A percentile compares a stretch with the other conserved stretches of the same genome.
phyloP scores from a whole-genome alignment of 306 rosid species.

The Morella rubra region DNA sequence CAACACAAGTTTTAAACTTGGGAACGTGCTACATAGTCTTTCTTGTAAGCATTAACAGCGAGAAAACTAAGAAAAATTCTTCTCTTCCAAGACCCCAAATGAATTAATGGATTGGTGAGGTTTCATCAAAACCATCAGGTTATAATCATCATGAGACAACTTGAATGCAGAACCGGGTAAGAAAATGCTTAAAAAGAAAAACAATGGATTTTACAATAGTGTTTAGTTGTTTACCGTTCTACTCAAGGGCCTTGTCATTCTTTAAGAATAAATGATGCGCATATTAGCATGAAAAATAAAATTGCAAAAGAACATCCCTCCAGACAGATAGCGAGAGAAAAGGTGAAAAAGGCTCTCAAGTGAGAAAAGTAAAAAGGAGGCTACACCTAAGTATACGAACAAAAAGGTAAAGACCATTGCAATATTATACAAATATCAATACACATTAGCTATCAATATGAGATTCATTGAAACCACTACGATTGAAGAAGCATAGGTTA shows the following conservation, averaged over 20 bases:
- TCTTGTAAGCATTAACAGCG: background rate
- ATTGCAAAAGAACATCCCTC: background rate
- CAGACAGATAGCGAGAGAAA: too few relatives aligned
- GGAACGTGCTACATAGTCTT: conserved; percentile 6
- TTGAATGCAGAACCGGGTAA: background rate
- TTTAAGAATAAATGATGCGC: background rate
- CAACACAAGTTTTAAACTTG: conserved; percentile 1
- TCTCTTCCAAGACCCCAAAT: background rate
- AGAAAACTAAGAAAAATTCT: background rate
- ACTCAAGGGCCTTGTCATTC: background rate
- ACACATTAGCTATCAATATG: background rate
- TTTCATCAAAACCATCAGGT: conserved; percentile 8
- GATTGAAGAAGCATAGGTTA: background rate
- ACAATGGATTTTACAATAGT: too few relatives aligned
- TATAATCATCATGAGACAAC: background rate
- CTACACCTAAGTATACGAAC: background rate
- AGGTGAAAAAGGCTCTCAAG: too few relatives aligned
- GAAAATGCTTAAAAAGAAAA: too few relatives aligned
- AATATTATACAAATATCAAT: background rate
- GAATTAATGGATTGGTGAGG: background rate
- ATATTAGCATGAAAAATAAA: background rate
- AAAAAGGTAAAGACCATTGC: conserved; percentile 1
- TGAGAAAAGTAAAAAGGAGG: background rate
- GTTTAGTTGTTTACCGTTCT: too few relatives aligned
- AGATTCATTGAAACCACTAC: background rate